Evolutionary conservation across 2,329 filamentous ascomycete genomes (phyloP), one percentile per base, ranked within the genome.

Genomic region (Aspergillus alliaceus): DNA sequence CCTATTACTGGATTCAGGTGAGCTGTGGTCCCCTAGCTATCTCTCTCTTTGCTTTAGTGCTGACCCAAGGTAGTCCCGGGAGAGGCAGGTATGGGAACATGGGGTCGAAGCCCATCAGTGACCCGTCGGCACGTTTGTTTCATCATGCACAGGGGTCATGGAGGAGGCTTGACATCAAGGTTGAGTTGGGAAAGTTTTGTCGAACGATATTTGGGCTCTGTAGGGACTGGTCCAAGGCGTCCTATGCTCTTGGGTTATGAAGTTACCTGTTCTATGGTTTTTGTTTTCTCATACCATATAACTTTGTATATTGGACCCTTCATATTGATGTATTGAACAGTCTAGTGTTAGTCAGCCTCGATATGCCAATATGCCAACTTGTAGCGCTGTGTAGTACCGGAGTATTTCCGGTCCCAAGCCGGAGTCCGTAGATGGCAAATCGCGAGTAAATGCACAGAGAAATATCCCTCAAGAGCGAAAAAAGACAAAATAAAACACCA

Each of bases 1-100:
- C 69, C 71, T 0, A 73, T 73, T 39, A 73, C 71, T 1, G 70
- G 67, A 5, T 73, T 73, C 50, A 71, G 69, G 69, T 72, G 63
- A 22, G 60, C 39, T 39, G 35, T 39, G 7, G 4, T 31, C 6
- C 6, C 35, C 11, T 20, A 1, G 9, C n/a, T 20, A 8, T 9
- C n/a, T 20, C 18, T 1, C 4, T 32, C 24, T 27, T 20, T 12
- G 20, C 35, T 29, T 42, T 49, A 51, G 18, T 53, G 14, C 25
- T 15, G 3, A 15, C 39, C 68, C n/a, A 66, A 31, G 65, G 66
- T 0, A 69, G 70, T 9, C 63, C 70, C 12, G 35, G 35, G 12
- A 18, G 35, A 20, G 62, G 67, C 9, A 46, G 25, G 7, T 68
- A 69, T 31, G 62, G 64, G 1, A 71, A 71, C 27, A 72, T 72